phyloP scores from a whole-genome alignment of 1,139 yeast genomes.

The Meyerozyma elateridarum region DNA sequence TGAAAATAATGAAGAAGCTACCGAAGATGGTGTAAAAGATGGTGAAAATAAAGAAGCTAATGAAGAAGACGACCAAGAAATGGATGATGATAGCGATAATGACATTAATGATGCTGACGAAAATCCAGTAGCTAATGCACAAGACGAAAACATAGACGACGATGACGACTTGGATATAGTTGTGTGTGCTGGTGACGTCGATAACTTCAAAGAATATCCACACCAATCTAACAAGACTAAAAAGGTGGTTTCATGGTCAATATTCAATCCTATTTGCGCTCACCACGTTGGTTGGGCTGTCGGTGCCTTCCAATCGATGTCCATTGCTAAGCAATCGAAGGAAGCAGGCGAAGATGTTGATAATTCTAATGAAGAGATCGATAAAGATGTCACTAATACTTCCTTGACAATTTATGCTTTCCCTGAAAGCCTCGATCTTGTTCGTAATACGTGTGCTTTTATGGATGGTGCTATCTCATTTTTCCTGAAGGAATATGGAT shows the following conservation, averaged over 20 bases:
- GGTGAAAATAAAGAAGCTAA: slow-evolving; percentile 5
- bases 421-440: slow-evolving; percentile 53
- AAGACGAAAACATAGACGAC: slow-evolving; percentile 46
- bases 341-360: slow-evolving; percentile 29
- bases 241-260: slow-evolving; percentile 73
- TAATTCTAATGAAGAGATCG: slow-evolving; percentile 37
- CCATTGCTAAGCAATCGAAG: slow-evolving; percentile 36
- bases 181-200: slow-evolving; percentile 76
- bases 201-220: slow-evolving; percentile 43
- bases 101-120: slow-evolving; percentile 21
- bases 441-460: slow-evolving; percentile 72
- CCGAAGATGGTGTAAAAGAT: slow-evolving; percentile 8
- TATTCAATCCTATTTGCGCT: slow-evolving; percentile 84
- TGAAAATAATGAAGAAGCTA: slow-evolving; percentile 6
- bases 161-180: slow-evolving; percentile 51
- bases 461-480: slow-evolving; percentile 76
- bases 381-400: slow-evolving; percentile 37
- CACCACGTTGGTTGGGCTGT: slow-evolving; percentile 97
- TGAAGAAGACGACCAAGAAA: slow-evolving; percentile 7
- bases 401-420: slow-evolving; percentile 55
- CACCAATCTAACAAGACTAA: slow-evolving; percentile 60
- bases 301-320: slow-evolving; percentile 73
- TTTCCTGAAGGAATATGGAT: slow-evolving; percentile 84
- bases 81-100: slow-evolving; percentile 16
- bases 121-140: not conserved